phyloP scores from a whole-genome alignment of 495 filamentous ascomycete genomes.

The Lepidopterella palustris region DNA sequence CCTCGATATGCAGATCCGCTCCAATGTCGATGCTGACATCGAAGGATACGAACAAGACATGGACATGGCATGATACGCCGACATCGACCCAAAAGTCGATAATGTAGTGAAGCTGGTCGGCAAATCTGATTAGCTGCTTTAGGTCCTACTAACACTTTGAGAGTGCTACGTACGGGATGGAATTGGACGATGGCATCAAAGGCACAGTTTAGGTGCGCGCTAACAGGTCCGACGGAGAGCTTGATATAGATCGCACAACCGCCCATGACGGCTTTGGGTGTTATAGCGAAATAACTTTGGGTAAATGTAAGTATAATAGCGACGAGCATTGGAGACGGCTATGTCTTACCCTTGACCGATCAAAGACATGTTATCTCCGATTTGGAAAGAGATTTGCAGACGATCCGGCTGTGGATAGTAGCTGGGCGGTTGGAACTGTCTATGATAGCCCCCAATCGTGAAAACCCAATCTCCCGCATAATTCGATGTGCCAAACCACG shows the following conservation, averaged over 20 bases:
- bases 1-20: too few species aligned
- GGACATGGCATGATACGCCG: too few species aligned
- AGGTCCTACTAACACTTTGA: too few species aligned
- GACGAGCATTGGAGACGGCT: too few species aligned
- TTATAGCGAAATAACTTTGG: slow-evolving; percentile 52
- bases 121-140: too few species aligned
- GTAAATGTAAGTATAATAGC: too few species aligned
- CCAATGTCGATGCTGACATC: too few species aligned
- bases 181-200: slow-evolving; percentile 48
- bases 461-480: slow-evolving; percentile 47
- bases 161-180: slow-evolving; percentile 45
- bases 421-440: slow-evolving; percentile 33
- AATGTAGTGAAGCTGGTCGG: too few species aligned
- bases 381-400: slow-evolving; percentile 40
- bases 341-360: slow-evolving; percentile 43
- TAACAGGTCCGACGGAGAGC: slow-evolving; percentile 32
- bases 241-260: slow-evolving; percentile 37
- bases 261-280: slow-evolving; percentile 46
- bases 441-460: slow-evolving; percentile 48
- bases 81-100: too few species aligned
- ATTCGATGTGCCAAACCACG: slow-evolving; percentile 40
- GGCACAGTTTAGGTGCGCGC: slow-evolving; percentile 42
- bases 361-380: slow-evolving; percentile 35
- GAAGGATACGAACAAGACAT: too few species aligned
- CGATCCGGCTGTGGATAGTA: slow-evolving; percentile 43